Conservation (phyloP, 441 rosid genomes). For the Croton setiger region DNA sequence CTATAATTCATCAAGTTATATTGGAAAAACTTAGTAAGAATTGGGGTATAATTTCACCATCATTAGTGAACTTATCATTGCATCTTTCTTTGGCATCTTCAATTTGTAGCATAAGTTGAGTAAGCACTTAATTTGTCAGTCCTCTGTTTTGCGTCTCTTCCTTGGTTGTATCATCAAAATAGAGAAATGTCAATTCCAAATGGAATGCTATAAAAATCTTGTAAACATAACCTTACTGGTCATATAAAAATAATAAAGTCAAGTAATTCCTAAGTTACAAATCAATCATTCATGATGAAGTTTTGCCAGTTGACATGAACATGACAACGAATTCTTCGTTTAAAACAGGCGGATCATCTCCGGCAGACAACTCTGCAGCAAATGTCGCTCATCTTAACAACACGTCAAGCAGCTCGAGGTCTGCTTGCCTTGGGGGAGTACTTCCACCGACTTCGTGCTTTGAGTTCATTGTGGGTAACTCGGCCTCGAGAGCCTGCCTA, state of each 20-base stretch:
- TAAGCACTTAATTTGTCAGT: too few species aligned
- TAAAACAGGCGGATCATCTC: constrained; percentile 80
- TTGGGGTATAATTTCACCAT: not conserved
- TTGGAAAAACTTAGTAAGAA: not conserved
- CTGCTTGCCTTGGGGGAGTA: constrained; percentile 93
- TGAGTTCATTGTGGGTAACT: constrained; percentile 74
- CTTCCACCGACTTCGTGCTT: constrained; percentile 70
- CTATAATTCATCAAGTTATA: not conserved
- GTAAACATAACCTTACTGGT: too few species aligned
- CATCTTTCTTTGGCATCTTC: not conserved
- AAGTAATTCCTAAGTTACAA: too few species aligned
- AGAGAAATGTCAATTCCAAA: not conserved
- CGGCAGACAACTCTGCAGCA: constrained; percentile 83
- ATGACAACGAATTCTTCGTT: not conserved
- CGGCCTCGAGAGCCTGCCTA: constrained; percentile 66
- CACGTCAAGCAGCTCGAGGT: constrained; percentile 78
- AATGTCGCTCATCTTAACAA: constrained; percentile 71
- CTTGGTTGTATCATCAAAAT: too few species aligned
- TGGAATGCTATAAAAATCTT: not conserved
- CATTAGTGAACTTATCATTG: not conserved
- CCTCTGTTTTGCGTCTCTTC: not conserved
- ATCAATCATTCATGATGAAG: too few species aligned
- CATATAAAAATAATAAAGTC: too few species aligned
- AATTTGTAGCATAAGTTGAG: not conserved
- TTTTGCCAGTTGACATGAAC: too few species aligned